phyloP scores from a whole-genome alignment of 257 asterid species.

The Solanum paucissectum region DNA sequence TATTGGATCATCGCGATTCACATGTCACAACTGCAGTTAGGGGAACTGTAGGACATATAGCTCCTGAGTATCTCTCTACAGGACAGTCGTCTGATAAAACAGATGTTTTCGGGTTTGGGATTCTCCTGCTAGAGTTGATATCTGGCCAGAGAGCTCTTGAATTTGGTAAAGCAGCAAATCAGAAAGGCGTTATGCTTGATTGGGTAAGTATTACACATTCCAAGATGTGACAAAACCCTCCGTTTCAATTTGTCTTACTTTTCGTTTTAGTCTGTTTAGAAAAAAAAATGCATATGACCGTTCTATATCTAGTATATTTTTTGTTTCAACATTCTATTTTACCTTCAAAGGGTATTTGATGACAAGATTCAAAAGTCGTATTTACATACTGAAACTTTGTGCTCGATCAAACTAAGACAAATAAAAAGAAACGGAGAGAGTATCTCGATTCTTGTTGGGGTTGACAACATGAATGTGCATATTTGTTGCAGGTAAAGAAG shows the following conservation, averaged over 20 bases:
- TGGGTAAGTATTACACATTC: conserved; percentile 52
- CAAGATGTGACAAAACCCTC: not conserved
- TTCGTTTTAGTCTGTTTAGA: not conserved
- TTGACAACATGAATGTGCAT: not conserved
- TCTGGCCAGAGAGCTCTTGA: conserved; percentile 97
- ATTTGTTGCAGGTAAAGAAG: conserved; percentile 59
- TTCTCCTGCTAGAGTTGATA: conserved; percentile 74
- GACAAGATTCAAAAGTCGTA: not conserved
- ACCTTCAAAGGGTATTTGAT: not conserved
- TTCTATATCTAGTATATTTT: not conserved
- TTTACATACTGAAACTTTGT: not conserved
- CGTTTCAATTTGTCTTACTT: not conserved
- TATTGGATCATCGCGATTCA: conserved; percentile 76
- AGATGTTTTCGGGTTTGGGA: conserved; percentile 91
- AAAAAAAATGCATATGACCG: not conserved
- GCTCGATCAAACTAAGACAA: not conserved
- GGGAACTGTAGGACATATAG: conserved; percentile 96
- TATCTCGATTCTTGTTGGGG: not conserved
- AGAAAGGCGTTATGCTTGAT: conserved; percentile 94
- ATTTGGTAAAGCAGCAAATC: conserved; percentile 78
- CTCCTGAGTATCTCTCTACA: conserved; percentile 89
- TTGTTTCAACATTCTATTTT: not conserved
- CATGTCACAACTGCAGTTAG: conserved; percentile 97
- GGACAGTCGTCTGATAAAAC: conserved; percentile 98
- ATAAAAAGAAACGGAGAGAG: not conserved